Evolutionary conservation across 2,329 filamentous ascomycete genomes (phyloP), one percentile per base, ranked within the genome.

Genomic region (Aureobasidium subglaciale): DNA sequence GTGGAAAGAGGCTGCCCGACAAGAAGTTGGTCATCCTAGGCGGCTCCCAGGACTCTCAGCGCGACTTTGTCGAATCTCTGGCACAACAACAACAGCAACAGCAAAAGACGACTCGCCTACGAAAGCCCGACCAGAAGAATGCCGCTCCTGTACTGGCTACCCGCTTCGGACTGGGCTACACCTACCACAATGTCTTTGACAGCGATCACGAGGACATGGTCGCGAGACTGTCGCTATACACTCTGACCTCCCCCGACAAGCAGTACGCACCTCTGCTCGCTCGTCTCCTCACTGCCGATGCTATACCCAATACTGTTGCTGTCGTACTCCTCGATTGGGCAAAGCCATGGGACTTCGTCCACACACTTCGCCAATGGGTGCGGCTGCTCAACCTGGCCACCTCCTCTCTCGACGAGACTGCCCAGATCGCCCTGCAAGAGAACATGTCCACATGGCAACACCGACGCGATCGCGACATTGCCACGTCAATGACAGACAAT

Each of bases 311-410:
- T 69, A 95, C 46, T 11, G 63, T 59, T 1, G 63, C 97, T 60
- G 88, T 95, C 59, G 84, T 99, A 64, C 76, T 99, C n/a, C 79
- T 99, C 40, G 91, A 96, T 74, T 99, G 93, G 93, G 86, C 88
- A 57, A 84, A 93, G 67, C 93, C 93, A 13, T 96, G 93, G 84
- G 78, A 84, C 60, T 99, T 95, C 90, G 80, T 96, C 67, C 83
- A 89, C 58, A 87, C 96, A 71, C 76, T 99, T 56, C 82, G 89
- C 66, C 87, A 87, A 67, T 99, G 93, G 93, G 84, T 97, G 59
- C 80, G 90, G 42, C 79, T 97, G 25, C 75, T 99, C 61, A 84
- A 87, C 58, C 85, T 84, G 15, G 86, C 95, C 11, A 81, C 92
- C 55, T 77, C 85, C 56, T 87, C 83, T 27, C 79, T 93, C 22